These are phyloP conservation scores for Cystobasidium ongulense DNA, from an alignment of 768 basidiomycete species.

Conservation along the genomic window DNA sequence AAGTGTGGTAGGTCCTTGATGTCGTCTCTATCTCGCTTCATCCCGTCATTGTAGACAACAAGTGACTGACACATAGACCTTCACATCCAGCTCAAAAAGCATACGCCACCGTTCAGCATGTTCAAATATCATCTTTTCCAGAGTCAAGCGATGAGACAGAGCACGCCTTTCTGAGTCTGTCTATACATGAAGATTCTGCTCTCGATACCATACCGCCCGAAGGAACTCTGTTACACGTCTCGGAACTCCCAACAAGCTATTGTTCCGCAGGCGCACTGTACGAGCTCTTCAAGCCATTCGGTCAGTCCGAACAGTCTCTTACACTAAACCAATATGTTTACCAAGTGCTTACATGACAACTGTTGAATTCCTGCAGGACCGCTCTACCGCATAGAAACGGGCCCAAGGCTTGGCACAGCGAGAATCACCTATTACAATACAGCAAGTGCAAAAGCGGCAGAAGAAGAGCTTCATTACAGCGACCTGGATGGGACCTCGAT, in stretches of 20 bases:
- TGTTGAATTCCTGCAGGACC: neutral
- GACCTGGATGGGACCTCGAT: slow-evolving; percentile 33
- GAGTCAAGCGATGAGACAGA: slow-evolving; percentile 56
- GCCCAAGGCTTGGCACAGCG: slow-evolving; percentile 64
- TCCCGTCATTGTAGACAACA: neutral
- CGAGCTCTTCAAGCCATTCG: slow-evolving; percentile 74
- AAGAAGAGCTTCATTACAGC: slow-evolving; percentile 32
- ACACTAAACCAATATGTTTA: too few relatives aligned
- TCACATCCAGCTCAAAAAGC: slow-evolving; percentile 87
- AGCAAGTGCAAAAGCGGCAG: slow-evolving; percentile 15
- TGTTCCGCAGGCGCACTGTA: slow-evolving; percentile 63
- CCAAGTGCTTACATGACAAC: too few relatives aligned
- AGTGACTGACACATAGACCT: too few relatives aligned
- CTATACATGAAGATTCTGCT: slow-evolving; percentile 61
- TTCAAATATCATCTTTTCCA: slow-evolving; percentile 47
- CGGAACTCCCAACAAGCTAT: slow-evolving; percentile 65
- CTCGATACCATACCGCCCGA: slow-evolving; percentile 66
- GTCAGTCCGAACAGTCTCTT: slow-evolving; percentile 52
- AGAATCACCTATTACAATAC: slow-evolving; percentile 54
- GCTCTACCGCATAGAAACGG: slow-evolving; percentile 14
- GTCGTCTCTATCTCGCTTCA: neutral
- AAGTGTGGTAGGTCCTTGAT: neutral
- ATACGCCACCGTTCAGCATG: slow-evolving; percentile 69
- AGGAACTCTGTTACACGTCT: slow-evolving; percentile 70
- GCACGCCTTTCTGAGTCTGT: slow-evolving; percentile 66